Evolutionary conservation across 345 rosid species (phyloP).

Genomic region (Acer saccharum): DNA sequence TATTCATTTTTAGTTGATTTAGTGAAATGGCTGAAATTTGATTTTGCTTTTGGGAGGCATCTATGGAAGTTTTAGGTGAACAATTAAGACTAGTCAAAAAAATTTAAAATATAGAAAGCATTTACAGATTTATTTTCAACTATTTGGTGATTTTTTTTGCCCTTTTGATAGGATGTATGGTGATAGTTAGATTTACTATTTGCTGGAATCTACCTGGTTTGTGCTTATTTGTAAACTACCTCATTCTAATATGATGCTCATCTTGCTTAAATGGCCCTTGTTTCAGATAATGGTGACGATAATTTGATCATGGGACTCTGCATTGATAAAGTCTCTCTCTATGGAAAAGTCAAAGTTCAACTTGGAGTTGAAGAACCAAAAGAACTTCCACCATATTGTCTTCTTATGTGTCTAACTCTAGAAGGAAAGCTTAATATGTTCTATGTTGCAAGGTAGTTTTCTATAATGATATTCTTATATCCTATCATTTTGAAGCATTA

Average conservation of each 20-base stretch:
- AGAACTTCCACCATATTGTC: slow-evolving; percentile 73
- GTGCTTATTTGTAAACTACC: neutral
- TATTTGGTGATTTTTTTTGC: neutral
- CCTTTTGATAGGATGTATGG: neutral
- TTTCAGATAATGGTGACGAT: slow-evolving; percentile 77
- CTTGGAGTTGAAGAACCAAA: slow-evolving; percentile 63
- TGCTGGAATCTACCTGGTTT: slow-evolving; percentile 7
- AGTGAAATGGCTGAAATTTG: neutral
- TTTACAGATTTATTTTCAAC: neutral
- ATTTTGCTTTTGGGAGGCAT: neutral
- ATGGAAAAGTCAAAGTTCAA: slow-evolving; percentile 62
- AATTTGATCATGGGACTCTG: slow-evolving; percentile 90
- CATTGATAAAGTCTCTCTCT: slow-evolving; percentile 59
- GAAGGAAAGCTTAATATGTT: slow-evolving; percentile 90
- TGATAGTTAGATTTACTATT: neutral
- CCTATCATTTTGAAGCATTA: neutral
- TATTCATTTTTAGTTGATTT: neutral
- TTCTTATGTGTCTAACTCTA: slow-evolving; percentile 79
- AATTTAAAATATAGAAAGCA: neutral
- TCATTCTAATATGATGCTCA: slow-evolving; percentile 4
- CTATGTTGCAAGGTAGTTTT: slow-evolving; percentile 73
- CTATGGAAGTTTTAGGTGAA: neutral
- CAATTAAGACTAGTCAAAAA: neutral
- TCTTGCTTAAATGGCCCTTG: slow-evolving; percentile 16
- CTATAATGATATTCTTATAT: slow-evolving; percentile 12